These are phyloP conservation scores for Rhododendron ferrugineum DNA, from an alignment of 148 eudicot genomes.

Conservation along the genomic window DNA sequence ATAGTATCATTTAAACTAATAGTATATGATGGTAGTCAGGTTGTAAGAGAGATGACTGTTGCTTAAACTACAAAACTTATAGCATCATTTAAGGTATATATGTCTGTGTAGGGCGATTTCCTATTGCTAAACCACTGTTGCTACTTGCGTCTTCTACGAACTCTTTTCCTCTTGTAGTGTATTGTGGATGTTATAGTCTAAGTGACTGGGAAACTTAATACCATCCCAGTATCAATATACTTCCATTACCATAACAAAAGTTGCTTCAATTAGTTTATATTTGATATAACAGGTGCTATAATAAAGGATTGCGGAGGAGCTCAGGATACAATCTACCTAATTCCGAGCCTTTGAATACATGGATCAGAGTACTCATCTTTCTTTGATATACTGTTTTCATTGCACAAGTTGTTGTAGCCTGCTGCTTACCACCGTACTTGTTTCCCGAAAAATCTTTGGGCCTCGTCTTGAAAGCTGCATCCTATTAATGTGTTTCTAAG, in stretches of 20 bases:
- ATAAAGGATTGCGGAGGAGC: slow-evolving; percentile 1
- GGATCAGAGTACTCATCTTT: slow-evolving; percentile 13
- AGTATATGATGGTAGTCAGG: background rate
- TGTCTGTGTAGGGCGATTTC: background rate
- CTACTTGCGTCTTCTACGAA: background rate
- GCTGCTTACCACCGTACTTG: background rate
- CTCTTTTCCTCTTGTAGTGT: background rate
- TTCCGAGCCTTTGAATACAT: slow-evolving; percentile 4
- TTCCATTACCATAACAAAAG: background rate
- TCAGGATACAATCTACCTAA: background rate
- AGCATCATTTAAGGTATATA: background rate
- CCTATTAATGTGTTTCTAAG: background rate
- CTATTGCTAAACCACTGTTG: background rate
- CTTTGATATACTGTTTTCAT: background rate
- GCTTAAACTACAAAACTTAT: background rate
- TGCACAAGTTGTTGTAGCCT: background rate
- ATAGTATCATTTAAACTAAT: too few species aligned
- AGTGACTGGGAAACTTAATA: background rate
- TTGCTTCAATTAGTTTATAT: background rate
- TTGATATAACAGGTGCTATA: slow-evolving; percentile 9
- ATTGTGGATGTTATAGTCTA: background rate
- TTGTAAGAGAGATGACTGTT: background rate
- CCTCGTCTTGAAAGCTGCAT: background rate
- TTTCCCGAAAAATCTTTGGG: background rate
- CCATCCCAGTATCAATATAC: background rate